phyloP scores from a whole-genome alignment of 495 filamentous ascomycete species.

The Darksidea phi region DNA sequence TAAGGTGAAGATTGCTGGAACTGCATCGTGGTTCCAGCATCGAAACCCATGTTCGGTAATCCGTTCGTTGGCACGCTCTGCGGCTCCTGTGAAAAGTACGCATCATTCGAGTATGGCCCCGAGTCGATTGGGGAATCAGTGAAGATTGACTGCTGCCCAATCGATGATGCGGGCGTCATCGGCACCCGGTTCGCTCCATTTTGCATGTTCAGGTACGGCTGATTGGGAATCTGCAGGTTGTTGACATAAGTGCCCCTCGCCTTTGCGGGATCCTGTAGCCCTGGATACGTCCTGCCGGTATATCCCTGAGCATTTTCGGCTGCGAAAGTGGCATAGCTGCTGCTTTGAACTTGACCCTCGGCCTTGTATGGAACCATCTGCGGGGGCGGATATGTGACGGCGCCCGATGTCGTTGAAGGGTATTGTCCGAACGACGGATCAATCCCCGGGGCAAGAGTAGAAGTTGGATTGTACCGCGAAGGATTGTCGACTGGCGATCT shows the following conservation, averaged over 20 bases:
- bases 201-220: slow-evolving; percentile 30
- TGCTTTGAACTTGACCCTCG: slow-evolving; percentile 18
- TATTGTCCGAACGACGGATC: slow-evolving; percentile 28
- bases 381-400: slow-evolving; percentile 34
- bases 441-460: slow-evolving; percentile 24
- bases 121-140: slow-evolving; percentile 34
- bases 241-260: slow-evolving; percentile 23
- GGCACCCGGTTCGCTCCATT: slow-evolving; percentile 27
- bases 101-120: slow-evolving; percentile 22
- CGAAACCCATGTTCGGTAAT: slow-evolving; percentile 20
- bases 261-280: slow-evolving; percentile 25
- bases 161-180: slow-evolving; percentile 30
- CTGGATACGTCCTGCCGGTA: slow-evolving; percentile 28
- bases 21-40: slow-evolving; percentile 13
- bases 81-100: slow-evolving; percentile 33
- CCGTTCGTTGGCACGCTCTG: slow-evolving; percentile 13
- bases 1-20: slow-evolving; percentile 18
- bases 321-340: slow-evolving; percentile 14
- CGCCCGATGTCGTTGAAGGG: slow-evolving; percentile 6
- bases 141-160: slow-evolving; percentile 27
- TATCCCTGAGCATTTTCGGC: slow-evolving; percentile 11
- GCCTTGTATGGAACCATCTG: slow-evolving; percentile 25
- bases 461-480: slow-evolving; percentile 32
- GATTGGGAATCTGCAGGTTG: slow-evolving; percentile 27
- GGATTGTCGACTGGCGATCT: slow-evolving; percentile 32